Base-by-base conservation (phyloP, 2,329 filamentous ascomycete genomes). In the Triangularia setosa region DNA sequence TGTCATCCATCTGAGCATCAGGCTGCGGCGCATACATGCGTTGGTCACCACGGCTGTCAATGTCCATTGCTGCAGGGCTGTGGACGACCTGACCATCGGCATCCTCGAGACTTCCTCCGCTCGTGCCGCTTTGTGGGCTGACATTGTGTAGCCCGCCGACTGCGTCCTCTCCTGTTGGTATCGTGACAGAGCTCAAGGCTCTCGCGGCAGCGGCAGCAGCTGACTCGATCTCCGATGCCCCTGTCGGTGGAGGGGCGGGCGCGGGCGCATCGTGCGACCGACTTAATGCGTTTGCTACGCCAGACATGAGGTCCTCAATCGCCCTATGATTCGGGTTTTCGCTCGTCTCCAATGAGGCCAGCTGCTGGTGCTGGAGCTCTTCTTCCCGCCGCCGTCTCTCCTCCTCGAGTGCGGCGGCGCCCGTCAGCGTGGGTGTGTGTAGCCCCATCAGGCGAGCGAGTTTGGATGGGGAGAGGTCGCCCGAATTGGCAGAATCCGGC, bases 301-400 rank as follows among this genome's bases (percentile, higher is more conserved):
- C 81, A 35, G 84, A 82, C 77, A 87, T 80, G 57, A 87, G 77
- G 21, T 83, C 83, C 23, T 80, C 78, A 28, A 87, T 75, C 30
- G 80, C 83, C 65, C 77, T 80, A 61, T 84, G 83, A n/a, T 79
- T 78, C 21, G 83, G 81, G 61, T 85, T 84, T 48, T 85, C 82
- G 72, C 79, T 85, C 58, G 77, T 79, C 35, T 78, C 79, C 40
- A 78, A 75, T 60, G 78, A 76, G 59, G n/a, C 59, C 12, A 61
- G 44, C 44, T 48, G 55, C 35, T 64, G 58, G 18, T 63, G 64
- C 12, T 55, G 23, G 53, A 78, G 75, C 40, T 79, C 77, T 60
- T 82, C 79, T 70, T 83, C 80, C 65, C 79, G 78, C 68, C 78
- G 79, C 57, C 79, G 79, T 67, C 79, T 79, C 71, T 84, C 80